Evolutionary conservation across 164 flowering plant genomes (phyloP), one percentile per base, ranked within the genome.

Genomic region (Stephania yunnanensis): DNA sequence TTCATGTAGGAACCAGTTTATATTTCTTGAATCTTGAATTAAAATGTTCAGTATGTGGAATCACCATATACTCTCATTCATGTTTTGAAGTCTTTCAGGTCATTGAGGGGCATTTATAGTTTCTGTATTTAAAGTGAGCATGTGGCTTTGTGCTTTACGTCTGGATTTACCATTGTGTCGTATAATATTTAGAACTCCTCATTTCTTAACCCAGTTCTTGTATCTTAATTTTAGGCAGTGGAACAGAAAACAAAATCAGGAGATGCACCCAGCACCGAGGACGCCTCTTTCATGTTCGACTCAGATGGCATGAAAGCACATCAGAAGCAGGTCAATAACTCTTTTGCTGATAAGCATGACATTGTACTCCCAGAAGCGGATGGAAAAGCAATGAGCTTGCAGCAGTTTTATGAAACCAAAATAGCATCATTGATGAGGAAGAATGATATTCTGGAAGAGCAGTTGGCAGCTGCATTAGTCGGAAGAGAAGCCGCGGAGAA

Each of bases 401-500:
- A 82, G 72, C 92, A 89, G 55, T 75, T 82, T 64, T 91, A 89
- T 79, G 98, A 93, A 79, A 68, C 90, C 30, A 92, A 87, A 80
- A 77, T 93, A 73, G 84, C 89, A 52, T 78, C 85, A 68, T 77
- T 93, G 46, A 81, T 86, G 71, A 88, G 88, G 73, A 88, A 84
- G 78, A 93, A 91, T 77, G 90, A 89, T 69, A 79, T 83, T 70
- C 82, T 95, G 42, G 99, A 93, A 86, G 98, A 90, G 36, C 92
- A 95, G 71, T 70, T 93, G 55, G 87, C 88, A 45, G 85, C 93
- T 79, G 91, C 96, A 81, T 72, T 86, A 80, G 86, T 88, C 13
- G 79, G 80, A 72, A 87, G 87, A 45, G 99, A 92, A 79, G 85
- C 90, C 46, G 87, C 87, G 1, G 99, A 92, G 81, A 93, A 85